Conservation (phyloP, 768 basidiomycete genomes). For the Lentinus brumalis region DNA sequence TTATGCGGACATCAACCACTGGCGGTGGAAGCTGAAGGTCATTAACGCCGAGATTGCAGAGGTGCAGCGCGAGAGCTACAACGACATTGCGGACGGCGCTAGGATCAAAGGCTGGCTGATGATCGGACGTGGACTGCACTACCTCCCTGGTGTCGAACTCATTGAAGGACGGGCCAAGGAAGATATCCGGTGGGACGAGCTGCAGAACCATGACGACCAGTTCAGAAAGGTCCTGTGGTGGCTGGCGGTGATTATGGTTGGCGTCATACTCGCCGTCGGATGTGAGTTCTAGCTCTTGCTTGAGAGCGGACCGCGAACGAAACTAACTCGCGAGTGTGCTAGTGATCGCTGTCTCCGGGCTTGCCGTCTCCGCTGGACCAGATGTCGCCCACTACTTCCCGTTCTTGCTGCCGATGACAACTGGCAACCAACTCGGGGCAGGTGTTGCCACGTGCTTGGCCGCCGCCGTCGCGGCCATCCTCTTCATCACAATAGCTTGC, state of each 20-base stretch:
- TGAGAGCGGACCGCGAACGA: neutral
- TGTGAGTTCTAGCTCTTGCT: conserved; percentile 47
- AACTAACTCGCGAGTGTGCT: conserved; percentile 4
- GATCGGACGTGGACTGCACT: conserved; percentile 67
- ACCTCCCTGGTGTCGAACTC: conserved; percentile 61
- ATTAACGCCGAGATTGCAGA: conserved; percentile 77
- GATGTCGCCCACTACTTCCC: conserved; percentile 71
- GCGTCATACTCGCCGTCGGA: conserved; percentile 54
- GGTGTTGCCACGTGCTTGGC: conserved; percentile 70
- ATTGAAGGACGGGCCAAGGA: conserved; percentile 84
- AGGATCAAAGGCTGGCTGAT: conserved; percentile 78
- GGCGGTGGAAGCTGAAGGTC: conserved; percentile 68
- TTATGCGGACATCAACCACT: conserved; percentile 69
- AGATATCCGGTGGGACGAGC: conserved; percentile 78
- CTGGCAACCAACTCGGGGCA: conserved; percentile 50
- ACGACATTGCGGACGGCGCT: conserved; percentile 70
- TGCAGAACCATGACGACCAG: conserved; percentile 58
- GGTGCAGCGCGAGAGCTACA: conserved; percentile 64
- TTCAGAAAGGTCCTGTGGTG: conserved; percentile 64
- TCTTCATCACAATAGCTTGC: conserved; percentile 61
- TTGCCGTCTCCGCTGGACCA: conserved; percentile 69
- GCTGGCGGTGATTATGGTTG: conserved; percentile 52
- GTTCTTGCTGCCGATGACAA: conserved; percentile 58
- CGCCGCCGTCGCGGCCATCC: conserved; percentile 59
- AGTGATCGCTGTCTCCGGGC: conserved; percentile 74